Conservation (phyloP, 306 rosid genomes). For the Parietaria judaica region DNA sequence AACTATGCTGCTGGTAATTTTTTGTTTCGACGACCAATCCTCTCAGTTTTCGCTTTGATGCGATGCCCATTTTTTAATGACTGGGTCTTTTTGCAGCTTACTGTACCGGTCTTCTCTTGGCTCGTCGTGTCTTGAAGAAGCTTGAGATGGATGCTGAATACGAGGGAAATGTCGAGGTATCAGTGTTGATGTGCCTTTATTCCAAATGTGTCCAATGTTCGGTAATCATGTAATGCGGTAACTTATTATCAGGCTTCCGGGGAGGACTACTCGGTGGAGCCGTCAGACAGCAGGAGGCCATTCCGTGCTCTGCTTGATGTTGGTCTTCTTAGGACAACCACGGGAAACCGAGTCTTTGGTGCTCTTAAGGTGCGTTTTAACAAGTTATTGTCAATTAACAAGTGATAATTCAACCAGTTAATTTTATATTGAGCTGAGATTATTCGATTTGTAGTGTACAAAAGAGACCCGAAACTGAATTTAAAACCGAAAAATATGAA, state of each 20-base stretch:
- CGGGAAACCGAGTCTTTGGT: conserved; percentile 87
- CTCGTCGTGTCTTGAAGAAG: conserved; percentile 62
- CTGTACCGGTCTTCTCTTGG: conserved; percentile 86
- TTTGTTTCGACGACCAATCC: not conserved
- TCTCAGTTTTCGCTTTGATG: too few relatives aligned
- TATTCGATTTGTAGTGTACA: too few relatives aligned
- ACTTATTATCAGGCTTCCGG: conserved; percentile 50
- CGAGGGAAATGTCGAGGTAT: conserved; percentile 89
- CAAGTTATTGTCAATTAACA: too few relatives aligned
- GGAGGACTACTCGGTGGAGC: conserved; percentile 87
- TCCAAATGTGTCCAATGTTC: not conserved
- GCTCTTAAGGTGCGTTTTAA: conserved; percentile 47
- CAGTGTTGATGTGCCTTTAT: too few relatives aligned
- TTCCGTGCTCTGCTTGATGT: conserved; percentile 97
- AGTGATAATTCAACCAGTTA: too few relatives aligned
- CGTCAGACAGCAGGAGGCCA: conserved; percentile 83
- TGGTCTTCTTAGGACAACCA: conserved; percentile 75
- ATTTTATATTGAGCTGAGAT: too few relatives aligned
- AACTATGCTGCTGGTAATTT: conserved; percentile 85
- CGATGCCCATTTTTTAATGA: too few relatives aligned
- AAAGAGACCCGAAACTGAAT: too few relatives aligned
- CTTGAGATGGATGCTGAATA: conserved; percentile 82
- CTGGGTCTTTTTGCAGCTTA: conserved; percentile 39
- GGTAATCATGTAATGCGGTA: not conserved
- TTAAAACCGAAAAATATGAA: too few relatives aligned